Evolutionary conservation across 2,329 filamentous ascomycete genomes (phyloP).

Genomic region (Ascochyta pisi): DNA sequence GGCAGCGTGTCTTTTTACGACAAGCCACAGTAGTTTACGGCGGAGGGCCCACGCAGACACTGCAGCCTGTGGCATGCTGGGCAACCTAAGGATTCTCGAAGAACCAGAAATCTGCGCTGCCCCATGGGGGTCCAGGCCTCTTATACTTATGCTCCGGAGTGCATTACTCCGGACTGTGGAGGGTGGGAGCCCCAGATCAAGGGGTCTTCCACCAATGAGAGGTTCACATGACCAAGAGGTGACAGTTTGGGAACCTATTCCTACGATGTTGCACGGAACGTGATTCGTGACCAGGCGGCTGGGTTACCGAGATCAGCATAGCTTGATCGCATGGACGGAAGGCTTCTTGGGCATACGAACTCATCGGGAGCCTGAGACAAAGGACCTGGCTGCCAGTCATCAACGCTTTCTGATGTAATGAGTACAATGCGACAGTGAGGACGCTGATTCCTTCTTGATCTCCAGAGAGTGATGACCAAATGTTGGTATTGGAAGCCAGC

Average conservation of each 20-base stretch:
- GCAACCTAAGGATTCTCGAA: not conserved
- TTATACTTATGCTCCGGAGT: constrained; percentile 18
- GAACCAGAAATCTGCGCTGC: not conserved
- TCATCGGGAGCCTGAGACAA: not conserved
- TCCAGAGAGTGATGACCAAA: not conserved
- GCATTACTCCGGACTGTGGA: constrained; percentile 18
- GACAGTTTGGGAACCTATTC: constrained; percentile 8
- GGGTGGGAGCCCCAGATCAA: constrained; percentile 17
- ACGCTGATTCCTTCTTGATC: not conserved
- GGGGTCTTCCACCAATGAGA: constrained; percentile 9
- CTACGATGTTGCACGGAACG: not conserved
- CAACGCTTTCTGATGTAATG: not conserved
- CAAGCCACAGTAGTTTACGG: constrained; percentile 16
- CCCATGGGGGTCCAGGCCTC: constrained; percentile 14
- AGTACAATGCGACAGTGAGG: not conserved
- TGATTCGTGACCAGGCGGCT: constrained; percentile 11
- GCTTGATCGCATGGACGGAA: constrained; percentile 1
- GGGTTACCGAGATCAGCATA: constrained; percentile 17
- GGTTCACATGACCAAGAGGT: constrained; percentile 12
- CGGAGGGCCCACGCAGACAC: constrained; percentile 18
- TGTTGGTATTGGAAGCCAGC: not conserved
- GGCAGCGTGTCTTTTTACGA: constrained; percentile 13
- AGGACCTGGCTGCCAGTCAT: not conserved
- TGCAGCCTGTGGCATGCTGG: constrained; percentile 11
- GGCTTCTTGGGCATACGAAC: not conserved